Percentiles rank a stretch among this genome's conserved stretches.
Conservation (phyloP, 2,329 filamentous ascomycete genomes). For the Ophiosphaerella narmari region DNA sequence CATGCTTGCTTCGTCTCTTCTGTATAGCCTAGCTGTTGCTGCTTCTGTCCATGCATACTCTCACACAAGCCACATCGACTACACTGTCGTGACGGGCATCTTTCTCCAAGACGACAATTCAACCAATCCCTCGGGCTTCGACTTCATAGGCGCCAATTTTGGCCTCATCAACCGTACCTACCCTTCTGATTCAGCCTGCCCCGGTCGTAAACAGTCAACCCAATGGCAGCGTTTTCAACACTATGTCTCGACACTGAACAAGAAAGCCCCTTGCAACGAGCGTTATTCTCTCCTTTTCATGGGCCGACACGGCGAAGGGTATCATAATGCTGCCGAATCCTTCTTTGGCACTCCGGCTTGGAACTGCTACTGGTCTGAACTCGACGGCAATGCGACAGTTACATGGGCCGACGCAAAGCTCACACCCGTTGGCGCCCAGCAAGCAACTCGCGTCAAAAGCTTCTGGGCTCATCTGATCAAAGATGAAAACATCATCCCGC, state of each 20-base stretch:
- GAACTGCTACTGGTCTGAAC: constrained; percentile 71
- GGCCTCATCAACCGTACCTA: constrained; percentile 69
- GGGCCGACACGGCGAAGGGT: constrained; percentile 72
- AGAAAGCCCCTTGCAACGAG: constrained; percentile 49
- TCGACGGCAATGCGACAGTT: constrained; percentile 66
- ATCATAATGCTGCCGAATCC: constrained; percentile 67
- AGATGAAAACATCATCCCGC: constrained; percentile 61
- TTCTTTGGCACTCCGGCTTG: constrained; percentile 71
- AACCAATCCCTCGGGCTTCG: constrained; percentile 61
- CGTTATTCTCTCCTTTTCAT: constrained; percentile 71
- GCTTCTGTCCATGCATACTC: constrained; percentile 18
- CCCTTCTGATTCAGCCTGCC: constrained; percentile 53
- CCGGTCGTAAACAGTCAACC: constrained; percentile 52
- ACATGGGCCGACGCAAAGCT: constrained; percentile 68
- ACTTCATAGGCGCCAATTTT: constrained; percentile 58
- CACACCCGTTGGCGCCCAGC: constrained; percentile 60
- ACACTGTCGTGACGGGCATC: constrained; percentile 64
- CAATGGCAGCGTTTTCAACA: constrained; percentile 69
- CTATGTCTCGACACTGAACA: constrained; percentile 63
- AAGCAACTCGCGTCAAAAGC: constrained; percentile 62
- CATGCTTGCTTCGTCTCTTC: constrained; percentile 24
- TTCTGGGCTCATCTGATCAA: constrained; percentile 62
- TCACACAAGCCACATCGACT: constrained; percentile 56
- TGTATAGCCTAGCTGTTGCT: constrained; percentile 22
- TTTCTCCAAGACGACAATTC: constrained; percentile 66